Percentiles rank a stretch among this genome's conserved stretches.
phyloP scores from a whole-genome alignment of 2,329 filamentous ascomycete genomes.

The Nemania diffusa region DNA sequence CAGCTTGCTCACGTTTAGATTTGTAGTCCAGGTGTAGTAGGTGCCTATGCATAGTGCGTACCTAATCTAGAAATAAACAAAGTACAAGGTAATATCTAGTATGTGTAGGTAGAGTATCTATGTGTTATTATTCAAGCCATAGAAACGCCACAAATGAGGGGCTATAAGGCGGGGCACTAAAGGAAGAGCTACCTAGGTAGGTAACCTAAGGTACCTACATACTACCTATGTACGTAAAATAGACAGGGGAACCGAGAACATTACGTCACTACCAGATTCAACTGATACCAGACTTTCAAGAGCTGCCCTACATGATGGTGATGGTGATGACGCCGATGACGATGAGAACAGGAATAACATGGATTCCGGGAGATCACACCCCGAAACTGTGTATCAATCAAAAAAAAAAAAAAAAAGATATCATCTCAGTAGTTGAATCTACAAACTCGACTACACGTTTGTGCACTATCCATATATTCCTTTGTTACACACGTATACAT shows the following conservation, averaged over 20 bases:
- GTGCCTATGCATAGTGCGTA: too few species aligned
- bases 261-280: constrained; percentile 24
- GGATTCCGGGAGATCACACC: neutral
- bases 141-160: constrained; percentile 20
- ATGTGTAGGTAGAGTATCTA: too few species aligned
- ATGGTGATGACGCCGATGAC: constrained; percentile 5
- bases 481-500: neutral
- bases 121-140: constrained; percentile 2
- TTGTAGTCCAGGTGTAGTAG: too few species aligned
- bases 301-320: constrained; percentile 3
- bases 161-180: neutral
- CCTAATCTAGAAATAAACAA: too few species aligned
- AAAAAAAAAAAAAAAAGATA: neutral
- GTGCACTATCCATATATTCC: neutral
- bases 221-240: neutral
- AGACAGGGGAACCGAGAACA: neutral
- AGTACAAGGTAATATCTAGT: too few species aligned
- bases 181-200: neutral
- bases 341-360: neutral
- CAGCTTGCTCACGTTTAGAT: too few species aligned
- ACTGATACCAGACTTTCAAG: constrained; percentile 1
- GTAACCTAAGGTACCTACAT: neutral
- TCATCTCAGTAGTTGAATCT: too few species aligned
- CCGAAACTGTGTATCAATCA: neutral
- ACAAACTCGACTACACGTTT: too few species aligned